phyloP scores from a whole-genome alignment of 2,329 filamentous ascomycete species.

The Colletotrichum theobromicola region DNA sequence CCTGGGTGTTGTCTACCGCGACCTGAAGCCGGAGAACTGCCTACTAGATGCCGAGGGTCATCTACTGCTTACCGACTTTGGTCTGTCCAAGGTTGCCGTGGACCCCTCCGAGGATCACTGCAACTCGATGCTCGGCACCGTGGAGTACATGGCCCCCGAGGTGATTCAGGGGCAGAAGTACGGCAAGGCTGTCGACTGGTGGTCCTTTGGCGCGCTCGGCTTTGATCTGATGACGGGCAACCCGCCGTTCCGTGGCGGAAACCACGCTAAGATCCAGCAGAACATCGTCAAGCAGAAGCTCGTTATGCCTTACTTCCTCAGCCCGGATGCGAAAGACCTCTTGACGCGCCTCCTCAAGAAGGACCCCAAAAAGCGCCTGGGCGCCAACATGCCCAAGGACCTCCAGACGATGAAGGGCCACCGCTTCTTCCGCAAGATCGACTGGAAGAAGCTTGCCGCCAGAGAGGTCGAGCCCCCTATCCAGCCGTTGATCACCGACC shows the following conservation, averaged over 20 bases:
- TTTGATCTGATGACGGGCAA: slow-evolving; percentile 92
- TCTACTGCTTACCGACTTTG: slow-evolving; percentile 94
- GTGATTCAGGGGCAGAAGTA: slow-evolving; percentile 88
- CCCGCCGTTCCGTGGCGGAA: slow-evolving; percentile 88
- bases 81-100: slow-evolving; percentile 90
- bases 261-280: slow-evolving; percentile 93
- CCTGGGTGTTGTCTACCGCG: slow-evolving; percentile 93
- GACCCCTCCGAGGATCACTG: slow-evolving; percentile 67
- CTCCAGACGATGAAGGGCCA: slow-evolving; percentile 86
- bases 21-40: slow-evolving; percentile 97
- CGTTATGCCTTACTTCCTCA: slow-evolving; percentile 85
- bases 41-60: slow-evolving; percentile 91
- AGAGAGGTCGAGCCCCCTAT: slow-evolving; percentile 89
- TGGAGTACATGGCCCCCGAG: slow-evolving; percentile 99
- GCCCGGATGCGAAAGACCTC: slow-evolving; percentile 91
- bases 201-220: slow-evolving; percentile 92
- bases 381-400: slow-evolving; percentile 88
- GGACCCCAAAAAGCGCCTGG: slow-evolving; percentile 88
- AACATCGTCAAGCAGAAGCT: slow-evolving; percentile 96
- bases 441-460: slow-evolving; percentile 87
- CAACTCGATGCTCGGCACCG: slow-evolving; percentile 90
- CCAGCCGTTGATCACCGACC: slow-evolving; percentile 91
- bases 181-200: slow-evolving; percentile 96
- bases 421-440: slow-evolving; percentile 95
- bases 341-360: slow-evolving; percentile 90